Evolutionary conservation across 139 green algal genomes (phyloP), one percentile per base, ranked within the genome.

Genomic region (Tetratostichococcus sp.): DNA sequence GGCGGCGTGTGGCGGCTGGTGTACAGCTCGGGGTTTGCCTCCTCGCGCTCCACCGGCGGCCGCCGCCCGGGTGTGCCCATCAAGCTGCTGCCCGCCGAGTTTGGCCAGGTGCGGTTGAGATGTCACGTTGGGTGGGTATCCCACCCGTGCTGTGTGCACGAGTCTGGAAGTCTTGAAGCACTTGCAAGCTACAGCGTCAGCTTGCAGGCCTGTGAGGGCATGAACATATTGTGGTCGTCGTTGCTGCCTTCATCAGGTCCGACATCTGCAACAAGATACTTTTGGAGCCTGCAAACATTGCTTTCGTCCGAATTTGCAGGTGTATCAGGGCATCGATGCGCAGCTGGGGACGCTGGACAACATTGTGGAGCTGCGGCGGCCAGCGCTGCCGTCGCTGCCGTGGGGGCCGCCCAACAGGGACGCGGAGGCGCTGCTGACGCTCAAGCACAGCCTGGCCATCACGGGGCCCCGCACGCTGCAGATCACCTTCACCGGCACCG

Each of bases 271-370:
- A n/a, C n/a, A n/a, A n/a, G n/a, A n/a, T n/a, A n/a, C n/a, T n/a
- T n/a, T n/a, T n/a, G n/a, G n/a, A 62, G 17, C 50, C 50, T n/a
- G 50, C 11, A 17, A n/a, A 26, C 50, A 23, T 28, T 62, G 50
- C 19, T 25, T 26, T 62, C 11, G 50, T 28, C 11, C 50, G 11
- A 26, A n/a, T 26, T 25, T 26, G 43, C 77, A 81, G 77, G 77
- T 82, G 35, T 82, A 82, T 57, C 77, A 82, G 35, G 28, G 50
- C 35, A 82, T 82, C 32, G 71, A 69, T 0, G 33, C 72, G 31
- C 65, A 71, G 28, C 66, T 68, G 8, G 43, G 31, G 25, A 19
- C 21, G 31, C 77, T 82, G 35, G 72, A 82, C 77, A 82, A 82
- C 34, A 35, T 82, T 2, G 67, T 82, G 30, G 77, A 82, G 72